Base-by-base conservation (phyloP, 1,139 yeast species). In the Sugiyamaella neomexicana region DNA sequence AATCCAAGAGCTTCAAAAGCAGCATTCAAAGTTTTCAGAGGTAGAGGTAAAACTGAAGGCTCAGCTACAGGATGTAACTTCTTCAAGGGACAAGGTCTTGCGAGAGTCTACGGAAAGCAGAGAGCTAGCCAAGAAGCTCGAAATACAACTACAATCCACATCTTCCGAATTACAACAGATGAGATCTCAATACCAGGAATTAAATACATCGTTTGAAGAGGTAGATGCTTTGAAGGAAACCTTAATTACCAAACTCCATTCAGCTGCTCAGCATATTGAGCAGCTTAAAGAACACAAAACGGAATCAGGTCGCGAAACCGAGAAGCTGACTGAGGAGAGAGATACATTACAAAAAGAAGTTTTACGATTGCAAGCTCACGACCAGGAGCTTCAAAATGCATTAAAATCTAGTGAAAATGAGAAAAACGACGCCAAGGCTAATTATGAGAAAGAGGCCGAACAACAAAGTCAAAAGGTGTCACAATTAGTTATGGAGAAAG, bases 211-310 rank as follows among this genome's bases (percentile, higher is more conserved):
- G n/a, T 56, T 60, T 31, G 55, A 53, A 1, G 69, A 68, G 27
- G 57, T 60, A 2, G 71, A 68, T 32, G 56, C 55, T 7, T 53
- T 67, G 31, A 68, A 66, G 44, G 66, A 61, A 2, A 67, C 64
- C 41, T 58, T 70, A 15, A 65, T 69, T n/a, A 61, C 60, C 15
- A 69, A 70, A 55, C 63, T 66, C 10, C 67, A 64, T 20, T 56
- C 60, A n/a, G 67, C 71, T 20, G 71, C 69, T 5, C 56, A 55
- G 13, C 68, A 64, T 46, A 64, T 66, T 39, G 65, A 64, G 17
- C 65, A 61, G 34, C 54, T 62, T 15, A 62, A 61, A 56, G 36
- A 40, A 2, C 57, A 57, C 5, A 60, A 62, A 15, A 61, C 56
- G 15, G 46, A 47, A 27, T 44, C 38, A 10, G 15, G 10, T 10